phyloP scores from a whole-genome alignment of 495 filamentous ascomycete species.

The Aspergillus haitiensis region DNA sequence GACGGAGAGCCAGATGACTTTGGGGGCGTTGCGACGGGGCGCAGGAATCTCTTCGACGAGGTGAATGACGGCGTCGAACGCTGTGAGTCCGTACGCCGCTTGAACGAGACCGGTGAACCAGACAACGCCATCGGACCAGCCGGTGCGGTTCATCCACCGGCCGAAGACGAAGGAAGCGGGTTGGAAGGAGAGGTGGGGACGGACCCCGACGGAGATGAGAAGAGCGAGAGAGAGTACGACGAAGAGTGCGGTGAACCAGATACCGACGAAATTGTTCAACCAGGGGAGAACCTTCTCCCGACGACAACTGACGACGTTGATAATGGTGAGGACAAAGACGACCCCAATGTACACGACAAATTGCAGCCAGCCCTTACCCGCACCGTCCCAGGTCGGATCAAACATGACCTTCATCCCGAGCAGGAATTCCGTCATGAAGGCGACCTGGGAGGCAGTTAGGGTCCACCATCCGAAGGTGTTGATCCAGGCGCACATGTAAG shows the following conservation, averaged over 20 bases:
- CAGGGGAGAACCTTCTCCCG: constrained; percentile 45
- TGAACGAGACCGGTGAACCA: constrained; percentile 65
- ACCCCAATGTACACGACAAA: constrained; percentile 47
- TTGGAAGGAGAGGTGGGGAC: constrained; percentile 41
- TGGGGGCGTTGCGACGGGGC: constrained; percentile 43
- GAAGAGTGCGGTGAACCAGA: constrained; percentile 48
- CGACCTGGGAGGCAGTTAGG: constrained; percentile 44
- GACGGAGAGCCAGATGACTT: constrained; percentile 45
- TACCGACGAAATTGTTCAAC: constrained; percentile 51
- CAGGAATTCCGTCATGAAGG: constrained; percentile 50
- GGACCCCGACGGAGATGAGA: constrained; percentile 45
- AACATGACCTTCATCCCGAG: constrained; percentile 51
- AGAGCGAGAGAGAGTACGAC: constrained; percentile 44
- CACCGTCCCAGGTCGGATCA: constrained; percentile 37
- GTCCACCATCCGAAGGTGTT: constrained; percentile 54
- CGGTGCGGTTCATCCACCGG: constrained; percentile 59
- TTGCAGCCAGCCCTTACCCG: constrained; percentile 43
- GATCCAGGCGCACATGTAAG: constrained; percentile 51
- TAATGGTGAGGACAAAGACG: constrained; percentile 37
- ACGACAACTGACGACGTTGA: constrained; percentile 50
- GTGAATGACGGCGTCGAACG: constrained; percentile 63
- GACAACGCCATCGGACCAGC: constrained; percentile 61
- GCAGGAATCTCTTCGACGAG: constrained; percentile 56
- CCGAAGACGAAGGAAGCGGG: constrained; percentile 54
- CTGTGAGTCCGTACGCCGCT: constrained; percentile 60